Percentiles rank a stretch among this genome's conserved stretches.
These are phyloP conservation scores for Lactarius sp. DNA, from an alignment of 768 basidiomycete species.

Conservation along the genomic window DNA sequence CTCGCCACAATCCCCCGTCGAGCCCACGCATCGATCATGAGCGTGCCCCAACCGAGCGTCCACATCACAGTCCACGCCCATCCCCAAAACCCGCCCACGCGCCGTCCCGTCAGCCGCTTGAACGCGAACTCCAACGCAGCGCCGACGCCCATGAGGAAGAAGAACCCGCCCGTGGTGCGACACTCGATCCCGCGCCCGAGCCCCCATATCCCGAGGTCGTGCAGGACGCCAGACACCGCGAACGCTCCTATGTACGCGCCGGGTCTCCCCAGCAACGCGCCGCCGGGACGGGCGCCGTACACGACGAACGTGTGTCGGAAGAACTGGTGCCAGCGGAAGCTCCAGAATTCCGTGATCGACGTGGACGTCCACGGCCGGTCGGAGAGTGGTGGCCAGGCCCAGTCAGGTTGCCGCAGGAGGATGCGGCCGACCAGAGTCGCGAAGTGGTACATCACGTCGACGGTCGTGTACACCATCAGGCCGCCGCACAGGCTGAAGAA, in stretches of 20 bases:
- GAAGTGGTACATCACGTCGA: slow-evolving; percentile 27
- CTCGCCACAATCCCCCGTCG: slow-evolving; percentile 12
- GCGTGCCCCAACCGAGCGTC: slow-evolving; percentile 41
- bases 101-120: slow-evolving; percentile 39
- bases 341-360: slow-evolving; percentile 39
- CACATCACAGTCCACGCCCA: slow-evolving; percentile 50
- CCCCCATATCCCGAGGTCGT: slow-evolving; percentile 54
- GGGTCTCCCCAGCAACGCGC: slow-evolving; percentile 42
- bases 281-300: slow-evolving; percentile 34
- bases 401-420: slow-evolving; percentile 31
- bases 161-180: slow-evolving; percentile 43
- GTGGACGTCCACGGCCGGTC: slow-evolving; percentile 36
- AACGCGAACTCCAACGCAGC: slow-evolving; percentile 46
- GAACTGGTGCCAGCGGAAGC: slow-evolving; percentile 37
- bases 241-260: slow-evolving; percentile 57
- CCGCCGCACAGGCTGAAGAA: slow-evolving; percentile 14
- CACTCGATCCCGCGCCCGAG: slow-evolving; percentile 53
- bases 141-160: slow-evolving; percentile 54
- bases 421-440: slow-evolving; percentile 28
- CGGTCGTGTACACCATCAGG: slow-evolving; percentile 14
- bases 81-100: slow-evolving; percentile 47
- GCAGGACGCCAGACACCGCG: slow-evolving; percentile 51
- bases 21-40: slow-evolving; percentile 17
- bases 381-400: slow-evolving; percentile 36
- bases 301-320: slow-evolving; percentile 33